A percentile compares a stretch with the other conserved stretches of the same genome.
phyloP scores from a whole-genome alignment of 768 basidiomycete genomes.

The Cystobasidium onofrii region DNA sequence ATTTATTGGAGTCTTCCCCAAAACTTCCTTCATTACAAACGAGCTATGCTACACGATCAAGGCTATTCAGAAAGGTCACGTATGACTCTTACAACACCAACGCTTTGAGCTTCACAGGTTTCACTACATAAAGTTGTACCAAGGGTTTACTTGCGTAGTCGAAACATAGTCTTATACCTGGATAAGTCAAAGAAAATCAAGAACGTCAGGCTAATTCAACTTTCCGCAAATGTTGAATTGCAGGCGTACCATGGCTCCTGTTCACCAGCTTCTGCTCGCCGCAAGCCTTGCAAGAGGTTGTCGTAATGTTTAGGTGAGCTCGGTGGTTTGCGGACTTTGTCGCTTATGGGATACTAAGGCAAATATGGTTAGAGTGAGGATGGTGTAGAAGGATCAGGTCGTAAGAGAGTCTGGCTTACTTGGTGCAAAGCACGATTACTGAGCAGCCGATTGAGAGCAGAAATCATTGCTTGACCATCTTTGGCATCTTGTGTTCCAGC shows the following conservation, averaged over 20 bases:
- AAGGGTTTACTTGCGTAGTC: conserved; percentile 25
- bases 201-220: background rate
- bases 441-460: background rate
- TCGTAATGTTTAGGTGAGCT: conserved; percentile 27
- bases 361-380: background rate
- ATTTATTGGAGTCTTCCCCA: no score
- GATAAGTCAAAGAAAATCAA: background rate
- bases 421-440: background rate
- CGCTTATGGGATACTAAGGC: conserved; percentile 16
- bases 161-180: conserved; percentile 22
- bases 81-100: no score
- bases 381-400: background rate
- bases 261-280: conserved; percentile 17
- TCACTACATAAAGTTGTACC: no score
- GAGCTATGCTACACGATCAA: no score
- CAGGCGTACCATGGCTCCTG: conserved; percentile 19
- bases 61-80: no score
- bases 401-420: background rate
- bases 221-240: background rate
- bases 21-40: no score
- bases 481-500: conserved; percentile 1
- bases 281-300: conserved; percentile 16
- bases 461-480: conserved; percentile 19
- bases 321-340: conserved; percentile 8
- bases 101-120: no score